Evolutionary conservation across 148 eudicot species (phyloP).

Genomic region (Cornus controversa): DNA sequence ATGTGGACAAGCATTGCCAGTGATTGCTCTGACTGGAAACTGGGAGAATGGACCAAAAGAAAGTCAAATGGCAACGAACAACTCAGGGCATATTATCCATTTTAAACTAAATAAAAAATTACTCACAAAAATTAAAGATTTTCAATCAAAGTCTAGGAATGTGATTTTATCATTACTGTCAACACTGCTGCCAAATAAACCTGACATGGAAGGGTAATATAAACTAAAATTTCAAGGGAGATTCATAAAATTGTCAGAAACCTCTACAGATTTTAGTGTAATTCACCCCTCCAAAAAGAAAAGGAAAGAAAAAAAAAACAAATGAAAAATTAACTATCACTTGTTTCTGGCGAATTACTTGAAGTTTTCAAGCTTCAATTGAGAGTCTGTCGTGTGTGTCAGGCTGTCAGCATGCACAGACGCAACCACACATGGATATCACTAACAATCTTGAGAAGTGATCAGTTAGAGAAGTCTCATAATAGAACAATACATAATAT

Average conservation of each 20-base stretch:
- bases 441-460: background rate
- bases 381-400: background rate
- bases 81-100: background rate
- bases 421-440: background rate
- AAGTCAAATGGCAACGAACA: background rate
- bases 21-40: background rate
- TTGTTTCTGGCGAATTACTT: no score
- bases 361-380: background rate
- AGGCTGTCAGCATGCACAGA: background rate
- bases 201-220: background rate
- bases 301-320: background rate
- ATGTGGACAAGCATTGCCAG: background rate
- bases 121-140: background rate
- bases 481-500: background rate
- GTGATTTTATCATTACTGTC: background rate
- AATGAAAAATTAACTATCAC: no score
- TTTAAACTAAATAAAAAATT: no score
- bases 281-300: background rate
- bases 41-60: background rate
- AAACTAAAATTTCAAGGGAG: background rate
- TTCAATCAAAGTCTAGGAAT: background rate
- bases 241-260: background rate
- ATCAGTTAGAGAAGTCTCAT: background rate
- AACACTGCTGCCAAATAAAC: background rate
- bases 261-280: background rate